A percentile compares a stretch with the other conserved stretches of the same genome.
These are phyloP conservation scores for Gardenia jasminoides DNA, from an alignment of 257 asterid genomes.

Conservation along the genomic window DNA sequence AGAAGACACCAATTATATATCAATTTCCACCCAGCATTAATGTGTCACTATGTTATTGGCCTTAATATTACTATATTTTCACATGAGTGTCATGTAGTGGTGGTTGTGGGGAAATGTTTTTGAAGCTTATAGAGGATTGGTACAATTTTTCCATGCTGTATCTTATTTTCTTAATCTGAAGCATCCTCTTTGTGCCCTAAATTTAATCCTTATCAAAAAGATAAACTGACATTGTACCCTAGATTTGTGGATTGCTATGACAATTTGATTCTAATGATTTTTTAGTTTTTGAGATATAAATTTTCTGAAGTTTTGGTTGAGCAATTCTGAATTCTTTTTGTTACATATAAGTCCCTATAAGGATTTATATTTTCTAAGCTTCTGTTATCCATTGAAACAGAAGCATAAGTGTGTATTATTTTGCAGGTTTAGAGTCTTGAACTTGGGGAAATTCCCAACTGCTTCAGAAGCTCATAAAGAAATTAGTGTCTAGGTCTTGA, in stretches of 20 bases:
- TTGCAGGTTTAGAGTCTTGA: slow-evolving; percentile 65
- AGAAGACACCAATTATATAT: no score
- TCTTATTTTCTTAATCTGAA: not conserved
- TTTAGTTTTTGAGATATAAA: not conserved
- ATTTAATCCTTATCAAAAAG: not conserved
- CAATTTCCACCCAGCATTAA: no score
- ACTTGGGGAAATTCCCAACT: slow-evolving; percentile 82
- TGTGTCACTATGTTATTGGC: no score
- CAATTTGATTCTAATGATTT: not conserved
- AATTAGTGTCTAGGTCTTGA: no score
- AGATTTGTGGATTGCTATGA: not conserved
- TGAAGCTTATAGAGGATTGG: no score
- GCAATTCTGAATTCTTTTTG: not conserved
- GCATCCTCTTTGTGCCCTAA: not conserved
- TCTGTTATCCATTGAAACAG: not conserved
- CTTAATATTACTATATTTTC: no score
- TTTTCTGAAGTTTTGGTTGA: not conserved
- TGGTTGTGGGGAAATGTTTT: not conserved
- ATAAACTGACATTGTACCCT: not conserved
- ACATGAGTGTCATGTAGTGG: no score
- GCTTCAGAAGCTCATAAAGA: slow-evolving; percentile 28
- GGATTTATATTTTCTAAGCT: not conserved
- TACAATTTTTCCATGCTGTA: not conserved
- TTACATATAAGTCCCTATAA: not conserved
- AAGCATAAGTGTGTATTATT: not conserved